phyloP scores from a whole-genome alignment of 73 alveolate species.

The Tetrahymena borealis region DNA sequence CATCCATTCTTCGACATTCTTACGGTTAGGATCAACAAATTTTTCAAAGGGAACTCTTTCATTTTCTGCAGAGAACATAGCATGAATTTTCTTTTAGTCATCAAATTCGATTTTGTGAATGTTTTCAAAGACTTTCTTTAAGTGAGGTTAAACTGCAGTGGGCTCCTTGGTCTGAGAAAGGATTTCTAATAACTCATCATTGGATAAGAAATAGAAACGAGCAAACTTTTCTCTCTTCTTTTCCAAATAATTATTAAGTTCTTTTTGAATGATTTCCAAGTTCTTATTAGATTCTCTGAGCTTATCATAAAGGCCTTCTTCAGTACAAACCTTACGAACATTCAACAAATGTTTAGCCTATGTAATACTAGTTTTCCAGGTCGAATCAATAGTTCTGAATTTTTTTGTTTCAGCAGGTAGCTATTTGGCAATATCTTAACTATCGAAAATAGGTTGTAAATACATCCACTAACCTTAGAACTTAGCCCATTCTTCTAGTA shows the following conservation, averaged over 20 bases:
- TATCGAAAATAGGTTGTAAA: constrained; percentile 99
- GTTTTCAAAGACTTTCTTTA: constrained; percentile 87
- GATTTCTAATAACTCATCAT: constrained; percentile 93
- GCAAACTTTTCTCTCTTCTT: constrained; percentile 95
- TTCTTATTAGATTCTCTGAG: constrained; percentile 96
- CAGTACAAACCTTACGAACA: constrained; percentile 82
- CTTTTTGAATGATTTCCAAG: constrained; percentile 91
- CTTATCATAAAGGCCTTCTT: constrained; percentile 96
- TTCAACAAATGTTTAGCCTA: constrained; percentile 86
- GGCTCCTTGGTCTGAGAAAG: constrained; percentile 91
- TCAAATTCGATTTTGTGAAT: constrained; percentile 82
- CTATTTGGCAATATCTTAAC: constrained; percentile 99
- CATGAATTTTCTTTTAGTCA: constrained; percentile 70
- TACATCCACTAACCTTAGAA: constrained; percentile 99
- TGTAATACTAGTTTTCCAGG: constrained; percentile 98
- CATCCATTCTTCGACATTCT: constrained; percentile 99
- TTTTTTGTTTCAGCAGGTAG: constrained; percentile 99
- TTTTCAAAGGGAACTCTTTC: constrained; percentile 76
- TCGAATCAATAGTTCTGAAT: constrained; percentile 98
- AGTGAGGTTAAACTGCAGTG: constrained; percentile 70
- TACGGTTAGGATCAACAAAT: constrained; percentile 87
- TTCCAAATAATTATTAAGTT: constrained; percentile 88
- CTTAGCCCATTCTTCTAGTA: constrained; percentile 99
- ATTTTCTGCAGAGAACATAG: constrained; percentile 77
- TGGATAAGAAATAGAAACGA: constrained; percentile 95